Conservation (phyloP, 495 filamentous ascomycete species). For the Podospora tetraspora region DNA sequence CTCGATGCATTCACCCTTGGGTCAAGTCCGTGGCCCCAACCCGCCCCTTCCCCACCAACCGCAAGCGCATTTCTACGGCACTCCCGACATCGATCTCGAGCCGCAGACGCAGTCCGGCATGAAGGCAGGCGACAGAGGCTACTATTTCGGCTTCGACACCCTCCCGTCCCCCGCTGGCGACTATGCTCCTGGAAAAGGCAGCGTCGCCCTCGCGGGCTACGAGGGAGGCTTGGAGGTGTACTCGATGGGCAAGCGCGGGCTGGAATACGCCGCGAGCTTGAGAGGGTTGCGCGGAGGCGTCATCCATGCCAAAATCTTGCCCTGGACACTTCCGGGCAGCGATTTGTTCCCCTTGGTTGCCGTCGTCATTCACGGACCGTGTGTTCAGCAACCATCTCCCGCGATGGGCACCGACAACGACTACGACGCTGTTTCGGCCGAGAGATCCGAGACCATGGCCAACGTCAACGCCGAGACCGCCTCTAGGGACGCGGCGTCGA, state of each 20-base stretch:
- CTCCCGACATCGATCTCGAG: constrained; percentile 63
- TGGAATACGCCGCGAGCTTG: constrained; percentile 60
- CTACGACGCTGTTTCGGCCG: constrained; percentile 36
- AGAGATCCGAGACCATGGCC: constrained; percentile 34
- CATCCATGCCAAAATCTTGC: constrained; percentile 71
- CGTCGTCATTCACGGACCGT: constrained; percentile 69
- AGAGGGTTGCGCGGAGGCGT: constrained; percentile 75
- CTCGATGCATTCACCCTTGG: constrained; percentile 56
- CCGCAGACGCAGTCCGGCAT: constrained; percentile 47
- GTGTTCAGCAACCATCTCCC: constrained; percentile 34
- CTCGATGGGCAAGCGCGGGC: constrained; percentile 59
- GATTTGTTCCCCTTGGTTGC: constrained; percentile 60
- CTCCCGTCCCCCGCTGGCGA: constrained; percentile 48
- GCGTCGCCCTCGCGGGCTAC: constrained; percentile 69
- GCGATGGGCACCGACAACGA: constrained; percentile 32
- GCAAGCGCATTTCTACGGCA: constrained; percentile 65
- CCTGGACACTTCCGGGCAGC: constrained; percentile 38
- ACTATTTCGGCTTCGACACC: constrained; percentile 74
- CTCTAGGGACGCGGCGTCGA: constrained; percentile 15
- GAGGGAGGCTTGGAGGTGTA: constrained; percentile 70
- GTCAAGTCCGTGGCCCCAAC: constrained; percentile 42
- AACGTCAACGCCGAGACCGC: constrained; percentile 25
- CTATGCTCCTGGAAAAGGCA: constrained; percentile 50
- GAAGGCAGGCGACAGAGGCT: constrained; percentile 58
- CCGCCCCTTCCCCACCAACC: constrained; percentile 77